Conservation (phyloP, 768 basidiomycete species). For the Amanita muscaria region DNA sequence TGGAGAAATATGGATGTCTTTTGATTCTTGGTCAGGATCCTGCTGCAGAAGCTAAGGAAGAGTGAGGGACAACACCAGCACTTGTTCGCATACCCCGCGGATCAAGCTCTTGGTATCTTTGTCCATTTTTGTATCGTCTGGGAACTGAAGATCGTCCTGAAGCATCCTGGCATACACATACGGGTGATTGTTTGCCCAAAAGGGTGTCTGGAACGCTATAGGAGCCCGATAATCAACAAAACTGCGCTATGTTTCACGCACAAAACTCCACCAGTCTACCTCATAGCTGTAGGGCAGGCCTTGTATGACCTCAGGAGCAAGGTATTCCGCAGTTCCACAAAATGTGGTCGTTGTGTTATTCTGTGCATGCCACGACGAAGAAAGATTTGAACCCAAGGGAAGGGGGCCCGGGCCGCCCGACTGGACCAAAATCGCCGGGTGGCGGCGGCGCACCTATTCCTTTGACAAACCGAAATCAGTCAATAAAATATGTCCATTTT, state of each 20-base stretch:
- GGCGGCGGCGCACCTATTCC: conserved; percentile 62
- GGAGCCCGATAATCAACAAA: conserved; percentile 9
- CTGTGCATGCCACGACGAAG: conserved; percentile 50
- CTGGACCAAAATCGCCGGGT: conserved; percentile 47
- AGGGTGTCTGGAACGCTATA: conserved; percentile 57
- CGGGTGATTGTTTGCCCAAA: conserved; percentile 87
- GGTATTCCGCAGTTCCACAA: conserved; percentile 94
- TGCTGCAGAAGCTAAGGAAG: conserved; percentile 73
- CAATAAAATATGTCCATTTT: conserved; percentile 94
- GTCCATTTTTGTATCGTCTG: conserved; percentile 87
- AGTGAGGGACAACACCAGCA: conserved; percentile 7
- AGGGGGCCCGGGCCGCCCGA: conserved; percentile 75
- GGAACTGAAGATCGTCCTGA: conserved; percentile 84
- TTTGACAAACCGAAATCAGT: conserved; percentile 96
- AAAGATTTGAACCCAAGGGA: conserved; percentile 44
- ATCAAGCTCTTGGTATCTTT: conserved; percentile 93
- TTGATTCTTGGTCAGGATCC: conserved; percentile 90
- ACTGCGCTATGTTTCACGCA: background rate
- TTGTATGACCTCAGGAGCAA: conserved; percentile 95
- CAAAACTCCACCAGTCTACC: conserved; percentile 98
- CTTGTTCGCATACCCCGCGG: conserved; percentile 64
- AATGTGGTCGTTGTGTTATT: conserved; percentile 77
- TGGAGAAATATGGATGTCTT: conserved; percentile 89
- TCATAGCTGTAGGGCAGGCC: conserved; percentile 86
- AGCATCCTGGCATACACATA: conserved; percentile 93